Conservation (phyloP, 805 yeast genomes). For the Kuraishia piskuri region DNA sequence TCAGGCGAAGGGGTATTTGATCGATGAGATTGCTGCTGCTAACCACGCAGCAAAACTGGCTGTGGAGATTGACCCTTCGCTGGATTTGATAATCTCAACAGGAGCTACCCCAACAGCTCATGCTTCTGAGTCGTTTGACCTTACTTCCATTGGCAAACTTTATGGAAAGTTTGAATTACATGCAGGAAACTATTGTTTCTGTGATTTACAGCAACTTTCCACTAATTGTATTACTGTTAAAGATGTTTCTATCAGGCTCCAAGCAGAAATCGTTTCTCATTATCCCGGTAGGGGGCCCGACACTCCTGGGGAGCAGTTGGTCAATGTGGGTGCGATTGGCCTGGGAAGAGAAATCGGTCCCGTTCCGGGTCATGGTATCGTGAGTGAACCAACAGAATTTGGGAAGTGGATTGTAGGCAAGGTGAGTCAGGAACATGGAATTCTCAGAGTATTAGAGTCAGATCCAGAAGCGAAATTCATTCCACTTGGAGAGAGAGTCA, state of each 20-base stretch:
- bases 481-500: conserved; percentile 46
- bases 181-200: conserved; percentile 73
- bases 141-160: conserved; percentile 13
- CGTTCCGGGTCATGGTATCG: conserved; percentile 49
- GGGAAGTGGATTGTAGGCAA: conserved; percentile 59
- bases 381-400: conserved; percentile 26
- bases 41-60: conserved; percentile 41
- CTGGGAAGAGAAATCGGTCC: conserved; percentile 59
- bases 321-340: conserved; percentile 69
- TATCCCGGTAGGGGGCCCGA: conserved; percentile 47
- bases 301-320: conserved; percentile 49
- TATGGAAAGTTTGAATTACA: conserved; percentile 54
- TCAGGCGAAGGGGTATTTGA: conserved; percentile 37
- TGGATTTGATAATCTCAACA: conserved; percentile 47
- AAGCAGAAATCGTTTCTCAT: conserved; percentile 50
- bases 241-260: conserved; percentile 41
- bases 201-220: conserved; percentile 71
- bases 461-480: conserved; percentile 25
- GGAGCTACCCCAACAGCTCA: conserved; percentile 83
- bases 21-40: conserved; percentile 52
- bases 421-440: conserved; percentile 76
- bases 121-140: conserved; percentile 29
- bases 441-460: conserved; percentile 39
- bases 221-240: conserved; percentile 45
- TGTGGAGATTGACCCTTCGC: conserved; percentile 23